Conservation (phyloP, 768 basidiomycete species). For the Tricholoma terreum region DNA sequence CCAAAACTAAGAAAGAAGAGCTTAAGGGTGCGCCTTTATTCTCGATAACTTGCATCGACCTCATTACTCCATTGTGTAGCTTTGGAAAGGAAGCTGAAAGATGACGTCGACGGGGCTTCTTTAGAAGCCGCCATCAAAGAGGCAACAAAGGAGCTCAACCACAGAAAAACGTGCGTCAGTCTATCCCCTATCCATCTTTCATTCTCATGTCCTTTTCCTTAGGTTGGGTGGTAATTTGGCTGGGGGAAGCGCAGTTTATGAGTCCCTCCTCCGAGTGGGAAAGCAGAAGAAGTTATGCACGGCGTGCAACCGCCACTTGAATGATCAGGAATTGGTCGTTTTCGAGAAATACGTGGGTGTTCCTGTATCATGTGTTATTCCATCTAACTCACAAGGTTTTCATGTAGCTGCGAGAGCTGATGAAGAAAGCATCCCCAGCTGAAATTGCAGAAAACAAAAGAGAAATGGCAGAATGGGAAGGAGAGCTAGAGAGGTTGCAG, state of each 20-base stretch:
- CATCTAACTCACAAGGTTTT: slow-evolving; percentile 1
- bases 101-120: slow-evolving; percentile 30
- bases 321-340: slow-evolving; percentile 42
- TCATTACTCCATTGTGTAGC: slow-evolving; percentile 29
- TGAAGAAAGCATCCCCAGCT: slow-evolving; percentile 54
- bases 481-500: slow-evolving; percentile 54
- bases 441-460: slow-evolving; percentile 38
- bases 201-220: slow-evolving; percentile 1
- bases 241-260: slow-evolving; percentile 44
- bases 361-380: slow-evolving; percentile 24
- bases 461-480: slow-evolving; percentile 60
- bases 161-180: slow-evolving; percentile 39
- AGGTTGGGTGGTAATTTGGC: slow-evolving; percentile 27
- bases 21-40: slow-evolving; percentile 46
- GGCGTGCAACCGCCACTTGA: slow-evolving; percentile 71
- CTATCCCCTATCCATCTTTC: background rate
- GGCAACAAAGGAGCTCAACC: slow-evolving; percentile 40
- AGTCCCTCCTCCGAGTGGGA: slow-evolving; percentile 53
- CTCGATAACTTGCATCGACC: background rate
- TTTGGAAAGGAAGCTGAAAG: slow-evolving; percentile 43
- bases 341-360: slow-evolving; percentile 72
- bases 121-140: slow-evolving; percentile 50
- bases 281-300: slow-evolving; percentile 66
- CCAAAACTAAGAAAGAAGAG: slow-evolving; percentile 61
- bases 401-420: slow-evolving; percentile 58